phyloP scores from a whole-genome alignment of 2,329 filamentous ascomycete genomes.

The Talaromyces sp. region DNA sequence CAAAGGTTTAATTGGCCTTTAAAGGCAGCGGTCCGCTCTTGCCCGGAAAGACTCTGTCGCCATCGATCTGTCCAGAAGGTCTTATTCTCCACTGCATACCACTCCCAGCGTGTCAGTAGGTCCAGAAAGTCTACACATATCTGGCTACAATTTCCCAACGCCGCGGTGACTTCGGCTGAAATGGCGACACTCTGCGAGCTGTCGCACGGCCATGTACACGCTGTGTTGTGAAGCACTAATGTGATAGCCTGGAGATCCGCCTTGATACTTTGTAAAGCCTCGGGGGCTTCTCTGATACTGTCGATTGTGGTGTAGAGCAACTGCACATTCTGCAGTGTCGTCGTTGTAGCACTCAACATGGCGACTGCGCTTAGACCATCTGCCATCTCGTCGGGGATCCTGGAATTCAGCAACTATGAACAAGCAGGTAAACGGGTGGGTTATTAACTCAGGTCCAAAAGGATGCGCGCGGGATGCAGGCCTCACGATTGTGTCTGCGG shows the following conservation, averaged over 20 bases:
- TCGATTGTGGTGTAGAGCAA: background rate
- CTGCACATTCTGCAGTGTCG: background rate
- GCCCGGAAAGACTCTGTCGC: background rate
- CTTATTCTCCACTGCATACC: background rate
- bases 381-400: background rate
- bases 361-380: background rate
- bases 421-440: background rate
- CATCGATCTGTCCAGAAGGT: background rate
- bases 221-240: background rate
- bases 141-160: background rate
- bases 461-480: too few species aligned
- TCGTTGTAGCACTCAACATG: background rate
- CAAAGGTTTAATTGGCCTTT: slow-evolving; percentile 2
- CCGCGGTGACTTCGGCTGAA: background rate
- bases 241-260: background rate
- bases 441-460: background rate
- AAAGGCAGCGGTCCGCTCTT: background rate
- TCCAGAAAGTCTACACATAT: background rate
- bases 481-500: too few species aligned
- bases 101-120: background rate
- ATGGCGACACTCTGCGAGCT: background rate
- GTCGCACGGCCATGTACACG: background rate
- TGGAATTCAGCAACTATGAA: background rate
- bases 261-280: background rate
- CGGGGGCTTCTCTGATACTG: background rate